Conservation (phyloP, 345 rosid species). For the Hypericum androsaemum region DNA sequence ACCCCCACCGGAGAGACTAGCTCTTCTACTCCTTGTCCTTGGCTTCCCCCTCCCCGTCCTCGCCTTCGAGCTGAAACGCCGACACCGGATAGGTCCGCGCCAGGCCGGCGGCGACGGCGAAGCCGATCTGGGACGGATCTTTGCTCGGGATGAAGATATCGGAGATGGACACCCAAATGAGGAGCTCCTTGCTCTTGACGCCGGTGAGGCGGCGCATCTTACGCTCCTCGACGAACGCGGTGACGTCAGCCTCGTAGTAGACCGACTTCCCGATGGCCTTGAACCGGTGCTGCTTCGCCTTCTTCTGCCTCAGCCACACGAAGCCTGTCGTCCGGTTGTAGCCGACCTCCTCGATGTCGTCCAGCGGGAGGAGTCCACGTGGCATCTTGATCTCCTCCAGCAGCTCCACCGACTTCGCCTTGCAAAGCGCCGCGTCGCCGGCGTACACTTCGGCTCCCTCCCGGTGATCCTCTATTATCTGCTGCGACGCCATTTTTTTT, state of each 20-base stretch:
- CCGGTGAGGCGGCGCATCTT: conserved; percentile 40
- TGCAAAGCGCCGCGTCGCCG: conserved; percentile 32
- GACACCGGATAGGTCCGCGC: conserved; percentile 45
- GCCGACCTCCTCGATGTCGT: conserved; percentile 49
- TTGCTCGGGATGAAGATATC: conserved; percentile 33
- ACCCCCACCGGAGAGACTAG: no score
- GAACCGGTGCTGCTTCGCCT: conserved; percentile 32
- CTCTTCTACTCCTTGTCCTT: no score
- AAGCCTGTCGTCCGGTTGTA: conserved; percentile 41
- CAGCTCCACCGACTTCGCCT: conserved; percentile 43
- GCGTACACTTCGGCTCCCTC: conserved; percentile 24
- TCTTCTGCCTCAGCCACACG: conserved; percentile 52
- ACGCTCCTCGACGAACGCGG: conserved; percentile 40
- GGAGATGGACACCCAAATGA: conserved; percentile 48
- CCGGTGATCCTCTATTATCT: no score
- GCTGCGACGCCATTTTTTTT: no score
- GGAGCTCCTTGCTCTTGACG: conserved; percentile 47
- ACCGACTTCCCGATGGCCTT: conserved; percentile 26
- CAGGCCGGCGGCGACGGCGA: conserved; percentile 36
- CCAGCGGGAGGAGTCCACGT: conserved; percentile 43
- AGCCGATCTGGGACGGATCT: conserved; percentile 28
- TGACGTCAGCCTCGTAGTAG: conserved; percentile 40
- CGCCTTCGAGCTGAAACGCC: conserved; percentile 32
- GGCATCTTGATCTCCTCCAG: conserved; percentile 39
- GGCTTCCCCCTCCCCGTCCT: background rate